Conservation (phyloP, 2,329 filamentous ascomycete species). For the Xylariaceae sp. region DNA sequence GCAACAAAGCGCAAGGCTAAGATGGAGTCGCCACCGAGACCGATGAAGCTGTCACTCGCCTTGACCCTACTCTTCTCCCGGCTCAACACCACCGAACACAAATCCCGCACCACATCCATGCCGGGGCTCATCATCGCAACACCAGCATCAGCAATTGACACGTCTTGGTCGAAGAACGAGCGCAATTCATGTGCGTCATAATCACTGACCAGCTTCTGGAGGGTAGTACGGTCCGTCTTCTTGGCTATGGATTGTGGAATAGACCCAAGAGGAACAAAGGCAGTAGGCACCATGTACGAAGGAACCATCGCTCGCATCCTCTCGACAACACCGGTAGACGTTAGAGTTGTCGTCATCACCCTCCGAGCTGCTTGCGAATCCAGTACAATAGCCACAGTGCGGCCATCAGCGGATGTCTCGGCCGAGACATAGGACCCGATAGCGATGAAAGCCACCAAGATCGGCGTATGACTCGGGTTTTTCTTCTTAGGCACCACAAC, state of each 20-base stretch:
- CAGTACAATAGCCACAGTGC: background rate
- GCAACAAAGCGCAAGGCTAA: slow-evolving; percentile 1
- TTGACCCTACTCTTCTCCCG: background rate
- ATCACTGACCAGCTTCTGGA: background rate
- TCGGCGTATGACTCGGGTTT: slow-evolving; percentile 1
- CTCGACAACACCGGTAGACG: background rate
- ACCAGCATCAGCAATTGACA: background rate
- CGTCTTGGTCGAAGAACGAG: slow-evolving; percentile 1
- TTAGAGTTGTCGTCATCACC: background rate
- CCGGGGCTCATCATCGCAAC: background rate
- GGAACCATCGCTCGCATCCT: background rate
- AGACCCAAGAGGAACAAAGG: background rate
- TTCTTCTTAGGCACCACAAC: slow-evolving; percentile 4
- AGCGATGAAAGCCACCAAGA: slow-evolving; percentile 3
- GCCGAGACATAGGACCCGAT: slow-evolving; percentile 1
- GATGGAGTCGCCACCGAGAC: background rate
- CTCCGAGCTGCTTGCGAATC: background rate
- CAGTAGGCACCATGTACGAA: slow-evolving; percentile 5
- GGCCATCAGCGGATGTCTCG: background rate
- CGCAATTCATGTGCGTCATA: slow-evolving; percentile 2
- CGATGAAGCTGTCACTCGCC: slow-evolving; percentile 1
- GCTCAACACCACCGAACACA: background rate
- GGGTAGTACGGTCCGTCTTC: background rate
- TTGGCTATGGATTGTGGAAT: slow-evolving; percentile 1
- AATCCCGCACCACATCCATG: background rate